Base-by-base conservation (phyloP, 2,329 filamentous ascomycete genomes). In the Monosporascus ibericus region DNA sequence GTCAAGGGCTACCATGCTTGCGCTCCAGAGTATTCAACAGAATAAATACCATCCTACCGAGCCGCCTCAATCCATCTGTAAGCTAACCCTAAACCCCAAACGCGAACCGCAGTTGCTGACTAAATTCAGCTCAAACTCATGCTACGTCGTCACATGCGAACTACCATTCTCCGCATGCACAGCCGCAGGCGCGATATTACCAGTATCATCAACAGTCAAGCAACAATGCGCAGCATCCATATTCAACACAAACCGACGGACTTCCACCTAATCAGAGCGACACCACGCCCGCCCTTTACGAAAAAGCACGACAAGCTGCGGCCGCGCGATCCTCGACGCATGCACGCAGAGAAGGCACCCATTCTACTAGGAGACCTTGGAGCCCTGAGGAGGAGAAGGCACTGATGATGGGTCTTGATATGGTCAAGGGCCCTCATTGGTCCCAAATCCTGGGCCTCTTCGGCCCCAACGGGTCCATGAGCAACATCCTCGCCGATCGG, bases 351-450 rank as follows among this genome's bases (percentile, higher is more conserved):
- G 81, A 84, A 61, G 81, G 81, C 2, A 67, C 79, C 2, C 79
- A 82, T 58, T 83, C 80, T 1, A 82, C 81, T 2, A 81, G 91
- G 34, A 81, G 91, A 27, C 90, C 91, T 0, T 96, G 91, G 91
- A 90, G 87, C 1, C 85, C 87, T 4, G 89, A 94, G 57, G 91
- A 96, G 70, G 91, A 96, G 66, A 90, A 91, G 68, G 90, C 91
- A 0, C 76, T 96, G 18, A 92, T 96, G 86, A 83, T 87, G 48
- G 91, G 91, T 1, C 80, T 96, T 4, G 91, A 95, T 64, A 84
- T 87, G 66, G 91, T 96, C 47, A 91, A 92, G 65, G 91, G 91
- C 0, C 91, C 91, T 18, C 90, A 96, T 63, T 96, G 91, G 91
- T 92, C 88, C 60, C 90, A 95, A 65, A 96, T 96, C 47, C 75